These are phyloP conservation scores for Stachybotrys chlorohalonatus DNA, from an alignment of 2,329 filamentous ascomycete genomes.

Conservation along the genomic window DNA sequence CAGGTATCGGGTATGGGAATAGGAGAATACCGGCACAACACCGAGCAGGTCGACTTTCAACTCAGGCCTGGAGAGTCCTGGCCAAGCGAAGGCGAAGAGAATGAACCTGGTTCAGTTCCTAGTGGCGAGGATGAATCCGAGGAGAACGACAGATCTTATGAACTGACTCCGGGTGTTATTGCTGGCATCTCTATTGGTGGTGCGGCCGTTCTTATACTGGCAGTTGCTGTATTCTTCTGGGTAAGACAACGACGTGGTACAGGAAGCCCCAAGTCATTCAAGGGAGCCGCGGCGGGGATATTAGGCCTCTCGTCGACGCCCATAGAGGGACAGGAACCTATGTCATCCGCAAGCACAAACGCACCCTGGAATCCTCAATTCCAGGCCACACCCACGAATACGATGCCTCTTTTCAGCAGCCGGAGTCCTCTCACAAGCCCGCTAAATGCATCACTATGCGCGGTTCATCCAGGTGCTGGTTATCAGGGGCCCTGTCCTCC, in stretches of 20 bases:
- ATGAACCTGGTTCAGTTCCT: conserved; percentile 1
- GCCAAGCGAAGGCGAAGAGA: conserved; percentile 24
- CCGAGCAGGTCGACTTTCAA: conserved; percentile 39
- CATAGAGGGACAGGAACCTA: background rate
- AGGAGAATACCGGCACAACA: conserved; percentile 35
- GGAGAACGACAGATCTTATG: conserved; percentile 2
- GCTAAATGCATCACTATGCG: conserved; percentile 12
- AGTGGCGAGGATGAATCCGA: conserved; percentile 3
- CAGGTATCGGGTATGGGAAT: conserved; percentile 39
- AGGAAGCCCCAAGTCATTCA: background rate
- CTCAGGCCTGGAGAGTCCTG: conserved; percentile 48
- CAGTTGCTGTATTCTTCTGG: conserved; percentile 36
- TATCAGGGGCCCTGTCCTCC: background rate
- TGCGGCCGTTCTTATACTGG: conserved; percentile 32
- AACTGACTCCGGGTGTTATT: conserved; percentile 37
- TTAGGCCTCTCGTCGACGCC: background rate
- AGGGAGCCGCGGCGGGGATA: background rate
- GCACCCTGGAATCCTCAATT: background rate
- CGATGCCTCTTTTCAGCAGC: conserved; percentile 20
- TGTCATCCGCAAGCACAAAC: background rate
- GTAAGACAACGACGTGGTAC: conserved; percentile 28
- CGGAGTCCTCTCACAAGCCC: conserved; percentile 20
- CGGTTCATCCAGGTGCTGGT: conserved; percentile 6
- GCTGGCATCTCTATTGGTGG: conserved; percentile 49
- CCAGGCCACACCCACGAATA: conserved; percentile 12